phyloP scores from a whole-genome alignment of 1,284 basidiomycete species.

The Apiotrichum akiyoshidainum region DNA sequence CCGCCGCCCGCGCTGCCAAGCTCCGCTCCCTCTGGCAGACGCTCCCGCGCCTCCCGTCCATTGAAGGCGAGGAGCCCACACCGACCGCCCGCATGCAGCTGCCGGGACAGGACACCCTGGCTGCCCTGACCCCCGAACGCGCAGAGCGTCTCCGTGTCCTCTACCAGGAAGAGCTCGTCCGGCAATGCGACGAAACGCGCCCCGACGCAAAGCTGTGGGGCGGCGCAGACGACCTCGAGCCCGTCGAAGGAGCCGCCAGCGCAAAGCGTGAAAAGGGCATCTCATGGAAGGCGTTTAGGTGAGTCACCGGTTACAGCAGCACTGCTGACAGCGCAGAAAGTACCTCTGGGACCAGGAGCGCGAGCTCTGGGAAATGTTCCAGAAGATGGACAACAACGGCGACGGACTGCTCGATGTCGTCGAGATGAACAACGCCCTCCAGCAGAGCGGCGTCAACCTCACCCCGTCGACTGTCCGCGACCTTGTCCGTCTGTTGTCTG shows the following conservation, averaged over 20 bases:
- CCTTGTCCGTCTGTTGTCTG: constrained; percentile 67
- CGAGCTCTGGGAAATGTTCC: constrained; percentile 87
- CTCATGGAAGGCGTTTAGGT: constrained; percentile 72
- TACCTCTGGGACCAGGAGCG: constrained; percentile 47
- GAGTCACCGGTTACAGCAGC: constrained; percentile 13
- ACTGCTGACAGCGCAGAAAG: constrained; percentile 38
- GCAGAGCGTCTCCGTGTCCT: constrained; percentile 65
- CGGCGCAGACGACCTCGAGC: constrained; percentile 53
- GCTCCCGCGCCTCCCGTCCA: constrained; percentile 41
- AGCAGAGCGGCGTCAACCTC: constrained; percentile 69
- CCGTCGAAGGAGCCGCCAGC: constrained; percentile 17
- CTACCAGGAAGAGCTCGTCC: constrained; percentile 74
- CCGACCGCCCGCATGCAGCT: constrained; percentile 42
- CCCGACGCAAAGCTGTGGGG: constrained; percentile 52
- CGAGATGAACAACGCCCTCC: constrained; percentile 67
- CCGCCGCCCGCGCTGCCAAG: constrained; percentile 38
- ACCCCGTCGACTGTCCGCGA: constrained; percentile 66
- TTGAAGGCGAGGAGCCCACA: constrained; percentile 30
- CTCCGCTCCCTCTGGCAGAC: constrained; percentile 48
- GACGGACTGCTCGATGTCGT: constrained; percentile 73
- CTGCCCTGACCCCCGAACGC: constrained; percentile 61
- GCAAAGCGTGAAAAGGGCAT: constrained; percentile 51
- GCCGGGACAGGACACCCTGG: constrained; percentile 48
- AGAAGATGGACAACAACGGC: constrained; percentile 78
- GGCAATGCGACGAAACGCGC: constrained; percentile 54